phyloP scores from a whole-genome alignment of 139 green algal species.

The Chlorella sp. region DNA sequence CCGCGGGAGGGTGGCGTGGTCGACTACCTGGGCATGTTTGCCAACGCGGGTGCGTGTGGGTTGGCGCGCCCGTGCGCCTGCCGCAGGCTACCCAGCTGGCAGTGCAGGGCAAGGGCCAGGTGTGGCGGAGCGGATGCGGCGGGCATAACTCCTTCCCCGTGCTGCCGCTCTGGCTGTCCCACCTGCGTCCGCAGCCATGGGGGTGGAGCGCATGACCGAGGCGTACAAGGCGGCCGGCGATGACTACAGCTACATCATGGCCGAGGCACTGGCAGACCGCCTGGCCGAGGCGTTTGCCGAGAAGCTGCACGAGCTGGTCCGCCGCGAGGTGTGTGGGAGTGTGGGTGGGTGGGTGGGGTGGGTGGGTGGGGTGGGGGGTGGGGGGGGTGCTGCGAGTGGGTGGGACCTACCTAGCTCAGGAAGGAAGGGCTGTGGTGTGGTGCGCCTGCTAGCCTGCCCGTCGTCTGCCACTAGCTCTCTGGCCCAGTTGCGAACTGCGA shows the following conservation, averaged over 20 bases:
- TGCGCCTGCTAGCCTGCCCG: no score
- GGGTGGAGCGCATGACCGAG: constrained; percentile 83
- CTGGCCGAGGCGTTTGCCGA: constrained; percentile 97
- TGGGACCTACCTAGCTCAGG: no score
- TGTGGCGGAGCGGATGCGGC: not conserved
- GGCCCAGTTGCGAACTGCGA: no score
- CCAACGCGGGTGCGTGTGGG: constrained; percentile 49
- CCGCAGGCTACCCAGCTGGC: not conserved
- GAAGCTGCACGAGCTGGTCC: constrained; percentile 90
- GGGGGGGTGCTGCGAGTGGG: no score
- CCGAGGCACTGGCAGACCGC: constrained; percentile 94
- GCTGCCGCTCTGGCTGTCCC: not conserved
- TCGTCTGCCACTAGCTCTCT: no score
- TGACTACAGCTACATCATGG: constrained; percentile 98
- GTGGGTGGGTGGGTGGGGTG: no score
- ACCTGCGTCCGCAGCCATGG: constrained; percentile 72
- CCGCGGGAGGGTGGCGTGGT: constrained; percentile 78
- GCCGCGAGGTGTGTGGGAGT: constrained; percentile 84
- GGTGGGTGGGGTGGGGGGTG: no score
- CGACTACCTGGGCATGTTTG: constrained; percentile 98
- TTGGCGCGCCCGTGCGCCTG: not conserved
- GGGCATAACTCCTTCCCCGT: not conserved
- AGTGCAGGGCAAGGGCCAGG: not conserved
- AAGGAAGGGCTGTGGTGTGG: no score
- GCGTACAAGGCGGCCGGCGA: constrained; percentile 77